Evolutionary conservation across 305 asterid species (phyloP).

Genomic region (Solanum chacoense): DNA sequence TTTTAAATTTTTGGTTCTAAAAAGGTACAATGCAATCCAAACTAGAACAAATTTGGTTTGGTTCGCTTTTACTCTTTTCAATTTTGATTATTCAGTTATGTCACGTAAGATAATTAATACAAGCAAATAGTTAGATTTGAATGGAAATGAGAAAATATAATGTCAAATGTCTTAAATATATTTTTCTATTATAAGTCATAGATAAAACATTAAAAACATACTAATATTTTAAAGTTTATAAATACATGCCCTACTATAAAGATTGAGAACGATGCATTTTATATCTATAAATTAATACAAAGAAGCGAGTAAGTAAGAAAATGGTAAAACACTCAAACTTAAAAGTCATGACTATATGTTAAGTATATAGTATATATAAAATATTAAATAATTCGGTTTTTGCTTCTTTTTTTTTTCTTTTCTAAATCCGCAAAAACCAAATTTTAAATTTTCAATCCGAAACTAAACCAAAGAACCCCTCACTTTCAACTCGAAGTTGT

Average conservation of each 20-base stretch:
- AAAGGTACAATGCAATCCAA: background rate
- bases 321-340: background rate
- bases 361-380: background rate
- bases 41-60: background rate
- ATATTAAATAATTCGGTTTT: background rate
- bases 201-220: background rate
- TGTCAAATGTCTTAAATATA: background rate
- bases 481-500: background rate
- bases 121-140: background rate
- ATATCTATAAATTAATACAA: background rate
- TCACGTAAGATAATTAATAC: background rate
- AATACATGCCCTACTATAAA: background rate
- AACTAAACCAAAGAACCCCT: background rate
- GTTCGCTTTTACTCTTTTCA: background rate
- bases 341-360: background rate
- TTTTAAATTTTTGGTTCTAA: background rate
- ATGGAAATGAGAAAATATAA: background rate
- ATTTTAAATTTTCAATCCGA: background rate
- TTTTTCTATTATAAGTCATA: background rate
- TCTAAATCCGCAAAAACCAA: background rate
- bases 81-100: background rate
- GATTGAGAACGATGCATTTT: background rate
- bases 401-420: background rate
- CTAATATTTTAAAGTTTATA: background rate
- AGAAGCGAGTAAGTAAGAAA: background rate